Conservation (phyloP, 2,329 filamentous ascomycete species). For the Trichoderma arundinaceum region DNA sequence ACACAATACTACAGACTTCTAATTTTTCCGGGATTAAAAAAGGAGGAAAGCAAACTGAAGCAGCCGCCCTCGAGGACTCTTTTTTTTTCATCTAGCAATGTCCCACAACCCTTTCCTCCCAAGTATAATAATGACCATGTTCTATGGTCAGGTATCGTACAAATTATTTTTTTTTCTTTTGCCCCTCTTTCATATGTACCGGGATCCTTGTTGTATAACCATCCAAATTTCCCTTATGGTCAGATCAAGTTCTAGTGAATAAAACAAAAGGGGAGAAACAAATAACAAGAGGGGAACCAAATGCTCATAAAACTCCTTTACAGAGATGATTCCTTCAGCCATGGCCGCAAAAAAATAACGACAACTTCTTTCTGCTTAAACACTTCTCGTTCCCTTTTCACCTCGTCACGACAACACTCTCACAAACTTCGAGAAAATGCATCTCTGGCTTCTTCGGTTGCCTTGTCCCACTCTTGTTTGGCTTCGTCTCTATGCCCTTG, state of each 20-base stretch:
- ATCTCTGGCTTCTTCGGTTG: conserved; percentile 50
- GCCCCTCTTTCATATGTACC: conserved; percentile 28
- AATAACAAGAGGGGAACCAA: conserved; percentile 28
- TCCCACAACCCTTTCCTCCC: background rate
- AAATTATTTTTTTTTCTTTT: conserved; percentile 19
- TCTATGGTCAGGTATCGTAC: conserved; percentile 39
- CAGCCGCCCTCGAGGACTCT: conserved; percentile 23
- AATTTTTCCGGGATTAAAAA: conserved; percentile 4
- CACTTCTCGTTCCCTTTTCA: background rate
- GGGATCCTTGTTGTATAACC: conserved; percentile 31
- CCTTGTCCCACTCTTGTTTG: conserved; percentile 48
- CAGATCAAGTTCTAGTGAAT: conserved; percentile 16
- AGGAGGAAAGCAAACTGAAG: background rate
- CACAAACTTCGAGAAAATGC: conserved; percentile 48
- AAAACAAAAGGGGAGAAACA: conserved; percentile 9
- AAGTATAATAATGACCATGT: conserved; percentile 31
- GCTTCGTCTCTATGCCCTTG: conserved; percentile 65
- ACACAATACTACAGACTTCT: conserved; percentile 19
- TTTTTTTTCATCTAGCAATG: conserved; percentile 23
- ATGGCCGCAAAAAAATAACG: conserved; percentile 3
- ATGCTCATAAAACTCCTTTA: conserved; percentile 36
- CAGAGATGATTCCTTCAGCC: background rate
- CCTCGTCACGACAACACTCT: conserved; percentile 17
- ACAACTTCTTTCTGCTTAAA: conserved; percentile 8
- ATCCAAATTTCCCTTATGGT: conserved; percentile 13